These are phyloP conservation scores for Fonsecaea erecta DNA, from an alignment of 2,329 filamentous ascomycete species.

Conservation along the genomic window DNA sequence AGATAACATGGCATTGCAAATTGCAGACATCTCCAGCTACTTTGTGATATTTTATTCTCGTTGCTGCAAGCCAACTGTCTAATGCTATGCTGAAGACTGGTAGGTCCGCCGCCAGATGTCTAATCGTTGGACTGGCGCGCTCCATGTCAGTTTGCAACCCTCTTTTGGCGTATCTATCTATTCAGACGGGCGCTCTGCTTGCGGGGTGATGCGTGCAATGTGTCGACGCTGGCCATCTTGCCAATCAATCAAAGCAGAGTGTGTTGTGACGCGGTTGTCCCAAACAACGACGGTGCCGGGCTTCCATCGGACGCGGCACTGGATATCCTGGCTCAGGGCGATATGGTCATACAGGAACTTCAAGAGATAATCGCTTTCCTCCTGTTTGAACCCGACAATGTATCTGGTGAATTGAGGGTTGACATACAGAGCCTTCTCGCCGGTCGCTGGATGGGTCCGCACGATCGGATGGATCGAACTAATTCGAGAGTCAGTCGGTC, in stretches of 20 bases:
- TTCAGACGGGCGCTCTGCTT: conserved; percentile 57
- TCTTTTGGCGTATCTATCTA: conserved; percentile 4
- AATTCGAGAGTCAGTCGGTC: neutral
- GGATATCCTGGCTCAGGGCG: conserved; percentile 54
- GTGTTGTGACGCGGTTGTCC: conserved; percentile 41
- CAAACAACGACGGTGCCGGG: conserved; percentile 53
- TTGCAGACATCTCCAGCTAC: conserved; percentile 17
- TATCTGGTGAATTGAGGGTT: conserved; percentile 56
- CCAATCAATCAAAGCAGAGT: conserved; percentile 59
- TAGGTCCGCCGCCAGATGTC: conserved; percentile 15
- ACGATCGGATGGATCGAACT: conserved; percentile 50
- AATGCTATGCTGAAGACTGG: conserved; percentile 18
- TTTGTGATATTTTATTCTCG: neutral
- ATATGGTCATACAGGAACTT: conserved; percentile 57
- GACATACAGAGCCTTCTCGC: conserved; percentile 54
- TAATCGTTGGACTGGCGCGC: neutral
- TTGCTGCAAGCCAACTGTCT: conserved; percentile 16
- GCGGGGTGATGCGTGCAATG: conserved; percentile 58
- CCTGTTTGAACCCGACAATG: conserved; percentile 55
- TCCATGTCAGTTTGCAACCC: neutral
- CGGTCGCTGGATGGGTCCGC: conserved; percentile 55
- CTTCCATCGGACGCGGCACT: conserved; percentile 54
- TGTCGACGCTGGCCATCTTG: conserved; percentile 58
- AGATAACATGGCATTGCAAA: conserved; percentile 14
- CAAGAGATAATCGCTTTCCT: conserved; percentile 51